Percentiles rank a stretch among this genome's conserved stretches.
phyloP scores from a whole-genome alignment of 495 filamentous ascomycete species.

The Tuber aestivum region DNA sequence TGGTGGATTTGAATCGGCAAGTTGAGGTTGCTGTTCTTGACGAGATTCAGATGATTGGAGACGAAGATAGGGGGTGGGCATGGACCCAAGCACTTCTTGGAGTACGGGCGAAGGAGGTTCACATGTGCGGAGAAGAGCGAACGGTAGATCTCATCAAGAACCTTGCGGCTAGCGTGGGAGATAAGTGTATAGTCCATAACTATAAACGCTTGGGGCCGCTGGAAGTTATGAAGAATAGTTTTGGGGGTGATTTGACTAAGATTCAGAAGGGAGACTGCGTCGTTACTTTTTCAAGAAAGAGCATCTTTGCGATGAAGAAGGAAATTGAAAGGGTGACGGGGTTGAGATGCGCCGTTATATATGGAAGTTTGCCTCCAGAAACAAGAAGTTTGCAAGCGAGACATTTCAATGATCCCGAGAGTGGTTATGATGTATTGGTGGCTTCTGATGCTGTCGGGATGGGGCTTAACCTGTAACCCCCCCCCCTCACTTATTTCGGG shows the following conservation, averaged over 20 bases:
- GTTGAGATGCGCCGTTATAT: constrained; percentile 80
- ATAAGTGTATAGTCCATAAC: constrained; percentile 68
- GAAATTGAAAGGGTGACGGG: constrained; percentile 71
- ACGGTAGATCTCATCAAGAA: constrained; percentile 71
- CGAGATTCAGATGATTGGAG: constrained; percentile 96
- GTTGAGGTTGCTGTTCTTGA: constrained; percentile 94
- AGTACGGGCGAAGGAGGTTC: constrained; percentile 75
- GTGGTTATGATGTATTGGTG: constrained; percentile 88
- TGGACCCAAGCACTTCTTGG: constrained; percentile 94
- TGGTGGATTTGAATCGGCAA: constrained; percentile 64
- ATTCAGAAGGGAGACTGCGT: constrained; percentile 87
- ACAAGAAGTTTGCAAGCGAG: constrained; percentile 83
- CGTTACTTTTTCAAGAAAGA: constrained; percentile 73
- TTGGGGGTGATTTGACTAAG: constrained; percentile 57
- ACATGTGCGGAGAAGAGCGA: constrained; percentile 87
- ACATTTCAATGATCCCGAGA: constrained; percentile 89
- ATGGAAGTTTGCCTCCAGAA: constrained; percentile 86
- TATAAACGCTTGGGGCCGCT: constrained; percentile 81
- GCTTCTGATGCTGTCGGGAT: constrained; percentile 97
- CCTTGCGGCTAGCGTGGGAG: constrained; percentile 73
- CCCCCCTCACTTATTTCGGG: constrained; percentile 5
- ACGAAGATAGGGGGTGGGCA: constrained; percentile 77
- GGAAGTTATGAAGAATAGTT: constrained; percentile 55
- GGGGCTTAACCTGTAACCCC: constrained; percentile 77
- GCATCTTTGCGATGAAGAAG: constrained; percentile 71